Evolutionary conservation across 169 alveolate species (phyloP).

Genomic region (Perkinsus marinus): DNA sequence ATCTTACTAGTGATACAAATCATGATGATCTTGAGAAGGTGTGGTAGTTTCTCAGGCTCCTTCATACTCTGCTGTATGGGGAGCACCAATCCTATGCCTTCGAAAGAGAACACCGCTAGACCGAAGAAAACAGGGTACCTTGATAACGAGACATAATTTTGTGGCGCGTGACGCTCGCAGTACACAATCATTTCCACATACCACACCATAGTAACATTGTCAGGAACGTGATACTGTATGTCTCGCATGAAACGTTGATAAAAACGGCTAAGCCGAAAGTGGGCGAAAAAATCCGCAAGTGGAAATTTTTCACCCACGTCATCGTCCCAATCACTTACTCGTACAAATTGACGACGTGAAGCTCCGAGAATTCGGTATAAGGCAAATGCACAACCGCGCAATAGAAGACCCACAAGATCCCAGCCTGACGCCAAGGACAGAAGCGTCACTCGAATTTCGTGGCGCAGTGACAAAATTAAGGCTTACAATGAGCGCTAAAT

Average conservation of each 20-base stretch:
- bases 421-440: not conserved
- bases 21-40: not conserved
- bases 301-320: not conserved
- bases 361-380: not conserved
- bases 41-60: not conserved
- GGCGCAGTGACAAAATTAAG: not conserved
- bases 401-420: not conserved
- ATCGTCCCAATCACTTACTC: not conserved
- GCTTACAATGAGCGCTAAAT: not conserved
- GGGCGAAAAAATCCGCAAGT: not conserved
- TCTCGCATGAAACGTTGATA: no score
- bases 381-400: not conserved
- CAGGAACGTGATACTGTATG: no score
- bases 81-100: not conserved
- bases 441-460: no score
- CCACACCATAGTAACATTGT: no score
- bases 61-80: not conserved
- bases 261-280: not conserved
- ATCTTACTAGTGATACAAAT: not conserved
- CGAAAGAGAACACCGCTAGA: slow-evolving; percentile 3
- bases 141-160: not conserved
- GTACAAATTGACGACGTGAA: not conserved
- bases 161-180: not conserved
- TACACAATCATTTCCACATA: no score
- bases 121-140: slow-evolving; percentile 7